Evolutionary conservation across 2,329 filamentous ascomycete genomes (phyloP).

Genomic region (Epichloe sp.): DNA sequence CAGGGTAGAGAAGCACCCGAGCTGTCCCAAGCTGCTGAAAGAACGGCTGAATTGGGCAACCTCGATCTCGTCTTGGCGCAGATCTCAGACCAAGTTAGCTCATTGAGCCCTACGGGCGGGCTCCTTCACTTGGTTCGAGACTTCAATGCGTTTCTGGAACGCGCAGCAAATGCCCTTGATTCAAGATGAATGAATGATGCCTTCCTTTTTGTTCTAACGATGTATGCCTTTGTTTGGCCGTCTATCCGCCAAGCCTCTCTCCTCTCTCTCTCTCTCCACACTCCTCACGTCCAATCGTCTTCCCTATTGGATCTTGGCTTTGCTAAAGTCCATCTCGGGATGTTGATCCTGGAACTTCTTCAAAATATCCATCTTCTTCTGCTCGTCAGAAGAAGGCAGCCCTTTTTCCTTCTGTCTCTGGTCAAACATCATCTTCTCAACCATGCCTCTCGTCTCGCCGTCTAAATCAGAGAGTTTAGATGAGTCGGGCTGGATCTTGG

Average conservation of each 20-base stretch:
- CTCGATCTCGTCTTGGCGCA: conserved; percentile 44
- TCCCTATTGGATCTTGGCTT: conserved; percentile 48
- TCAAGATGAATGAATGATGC: conserved; percentile 17
- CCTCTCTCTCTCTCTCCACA: not conserved
- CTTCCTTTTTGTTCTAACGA: not conserved
- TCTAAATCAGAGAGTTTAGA: conserved; percentile 86
- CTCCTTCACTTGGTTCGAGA: conserved; percentile 42
- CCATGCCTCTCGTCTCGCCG: conserved; percentile 89
- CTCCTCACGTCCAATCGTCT: conserved; percentile 7
- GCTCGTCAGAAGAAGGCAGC: conserved; percentile 79
- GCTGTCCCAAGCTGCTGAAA: conserved; percentile 30
- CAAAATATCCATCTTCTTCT: conserved; percentile 87
- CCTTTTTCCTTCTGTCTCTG: conserved; percentile 90
- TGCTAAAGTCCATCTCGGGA: conserved; percentile 60
- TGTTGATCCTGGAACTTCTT: conserved; percentile 82
- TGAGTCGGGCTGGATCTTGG: conserved; percentile 88
- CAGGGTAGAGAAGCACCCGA: conserved; percentile 36
- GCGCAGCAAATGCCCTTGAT: conserved; percentile 44
- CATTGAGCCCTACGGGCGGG: conserved; percentile 34
- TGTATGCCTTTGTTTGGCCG: not conserved
- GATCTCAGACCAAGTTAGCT: conserved; percentile 40
- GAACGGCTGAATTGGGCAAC: conserved; percentile 38
- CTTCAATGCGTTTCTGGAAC: conserved; percentile 52
- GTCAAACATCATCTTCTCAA: conserved; percentile 99
- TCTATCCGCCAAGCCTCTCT: not conserved